Base-by-base conservation (phyloP, 1,139 yeast species). In the Kodamaea ohmeri region DNA sequence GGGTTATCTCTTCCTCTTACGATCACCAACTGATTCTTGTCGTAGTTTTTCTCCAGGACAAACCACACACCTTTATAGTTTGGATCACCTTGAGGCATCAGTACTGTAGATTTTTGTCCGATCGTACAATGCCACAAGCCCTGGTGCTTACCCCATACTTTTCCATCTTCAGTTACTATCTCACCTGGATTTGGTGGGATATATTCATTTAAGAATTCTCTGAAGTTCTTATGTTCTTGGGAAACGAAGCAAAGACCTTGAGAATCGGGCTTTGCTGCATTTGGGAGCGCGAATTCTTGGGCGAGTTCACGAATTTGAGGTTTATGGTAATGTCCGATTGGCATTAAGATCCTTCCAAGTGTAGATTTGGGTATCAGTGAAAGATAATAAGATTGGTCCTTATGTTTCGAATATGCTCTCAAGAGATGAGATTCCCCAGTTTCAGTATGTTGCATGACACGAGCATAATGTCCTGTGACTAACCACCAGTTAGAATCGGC, bases 111-210 rank as follows among this genome's bases (percentile, higher is more conserved):
- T 46, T 81, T 76, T 61, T 92, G 98, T 1, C 98, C 98, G 19
- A 92, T 80, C 0, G 99, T 92, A 12, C 89, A 94, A 40, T 85
- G 81, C 97, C 98, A 94, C 17, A 94, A 56, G 0, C 98, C 99
- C 31, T 73, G 64, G 55, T 90, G 97, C 37, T 61, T 55, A 0
- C 96, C 97, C 77, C 95, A 89, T 1, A 83, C 71, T 38, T 61
- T 65, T 4, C 94, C 95, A 47, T 80, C 85, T 40, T 73, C 73
- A 0, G 92, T 83, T 15, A 88, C 71, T 8, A 90, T 78, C 45
- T 85, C 73, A 0, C 97, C 97, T 1, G 89, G 88, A 4, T 69
- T 70, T 2, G 84, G 81, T 14, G 69, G 73, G 2, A 92, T 71
- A 52, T 84, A 92, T 45, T 90, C 94, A 42, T 73, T 67, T 27